Evolutionary conservation across 768 basidiomycete species (phyloP), one percentile per base, ranked within the genome.

Genomic region (Tulasnella calospora): DNA sequence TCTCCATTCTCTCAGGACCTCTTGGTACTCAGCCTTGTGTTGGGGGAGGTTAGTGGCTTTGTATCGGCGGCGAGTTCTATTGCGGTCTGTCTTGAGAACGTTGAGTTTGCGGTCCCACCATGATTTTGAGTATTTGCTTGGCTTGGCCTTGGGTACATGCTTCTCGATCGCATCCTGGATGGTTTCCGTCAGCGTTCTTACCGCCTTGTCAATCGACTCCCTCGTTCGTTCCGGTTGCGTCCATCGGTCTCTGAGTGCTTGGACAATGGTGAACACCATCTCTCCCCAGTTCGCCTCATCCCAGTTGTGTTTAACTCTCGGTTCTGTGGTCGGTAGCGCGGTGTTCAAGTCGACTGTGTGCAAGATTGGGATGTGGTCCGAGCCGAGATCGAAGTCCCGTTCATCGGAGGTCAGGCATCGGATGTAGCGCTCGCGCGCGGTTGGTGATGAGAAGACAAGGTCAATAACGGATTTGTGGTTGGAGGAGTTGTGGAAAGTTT

Each of bases 21-120:
- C 78, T 9, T 78, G 6, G 23, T 41, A 23, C n/a, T 3, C 36
- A 0, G 75, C 38, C 46, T 17, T 79, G 27, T 30, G 3, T 19
- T 46, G 7, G 3, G 23, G 30, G 23, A 33, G n/a, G 23, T 57
- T 7, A 13, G 30, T 79, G 17, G 5, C 5, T 67, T 61, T 78
- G 79, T 7, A 23, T 3, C 7, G 79, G 17, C 78, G 30, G 21
- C 51, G 38, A 2, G 55, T 30, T 19, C 35, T 3, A 41, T 73
- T 78, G 9, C 30, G 12, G 5, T 47, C 19, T 1, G n/a, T n/a
- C 6, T 51, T 40, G 77, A 77, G 77, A 30, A 1, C 38, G 30
- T 33, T 41, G n/a, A 78, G 77, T 8, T 78, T 46, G 36, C 30
- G 77, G 19, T 78, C n/a, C 78, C 78, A 79, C 78, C 78, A 79